Evolutionary conservation across 2,329 filamentous ascomycete species (phyloP), one percentile per base, ranked within the genome.

Genomic region (Thelonectria blattea): DNA sequence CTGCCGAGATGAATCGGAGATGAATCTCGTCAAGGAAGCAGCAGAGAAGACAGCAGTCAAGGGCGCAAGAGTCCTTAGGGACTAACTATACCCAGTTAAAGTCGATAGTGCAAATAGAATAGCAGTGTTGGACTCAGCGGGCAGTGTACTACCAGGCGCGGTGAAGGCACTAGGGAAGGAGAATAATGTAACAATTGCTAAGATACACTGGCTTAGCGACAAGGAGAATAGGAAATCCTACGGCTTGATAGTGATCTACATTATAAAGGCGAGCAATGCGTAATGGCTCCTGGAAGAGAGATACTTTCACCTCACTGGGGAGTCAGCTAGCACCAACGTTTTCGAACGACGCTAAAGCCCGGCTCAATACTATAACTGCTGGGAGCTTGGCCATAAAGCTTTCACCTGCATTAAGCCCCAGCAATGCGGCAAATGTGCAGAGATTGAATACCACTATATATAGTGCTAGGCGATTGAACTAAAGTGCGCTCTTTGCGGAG

Each of bases 191-290:
- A 51, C 27, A 17, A 58, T 71, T 42, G 63, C 62, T 3, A 72
- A 68, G 54, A 67, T 72, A 12, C 37, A 42, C 27, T 71, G 60
- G 68, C 65, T 72, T 5, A 71, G 68, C 53, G 60, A 62, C 7
- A 69, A 58, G 52, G 59, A 63, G 18, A 50, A 52, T 27, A 39
- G 48, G 20, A 71, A 71, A 54, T 58, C 63, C 20, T 66, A 68
- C 53, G 57, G 68, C 11, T 70, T 63, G 7, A 71, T 71, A 56
- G 68, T 68, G 20, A 41, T 60, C 30, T 52, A 63, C 39, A 15
- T 42, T 2, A 42, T 15, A n/a, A 42, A 42, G n/a, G 42, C 24
- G 22, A 30, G 49, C 12, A 15, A 42, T 3, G 39, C 39, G 6
- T 4, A 9, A 9, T 15, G 39, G 39, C 39, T 42, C 39, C 14